Evolutionary conservation across 352 stramenopile genomes (phyloP).

Genomic region (Phytophthora pinifolia): DNA sequence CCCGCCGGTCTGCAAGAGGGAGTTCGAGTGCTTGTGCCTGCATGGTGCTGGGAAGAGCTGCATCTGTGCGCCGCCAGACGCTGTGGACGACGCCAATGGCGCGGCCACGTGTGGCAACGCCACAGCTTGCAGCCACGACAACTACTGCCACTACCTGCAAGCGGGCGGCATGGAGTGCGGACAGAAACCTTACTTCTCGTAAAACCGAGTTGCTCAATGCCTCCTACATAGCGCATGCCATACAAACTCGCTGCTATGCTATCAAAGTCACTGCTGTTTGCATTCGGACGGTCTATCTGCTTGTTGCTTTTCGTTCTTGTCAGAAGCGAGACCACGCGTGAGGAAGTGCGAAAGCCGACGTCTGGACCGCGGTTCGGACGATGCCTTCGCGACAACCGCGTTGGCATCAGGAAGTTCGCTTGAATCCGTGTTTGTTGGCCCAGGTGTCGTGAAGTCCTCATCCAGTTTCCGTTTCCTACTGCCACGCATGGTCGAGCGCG

Average conservation of each 20-base stretch:
- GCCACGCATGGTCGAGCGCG: background rate
- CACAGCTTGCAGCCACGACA: conserved; percentile 24
- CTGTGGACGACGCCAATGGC: conserved; percentile 31
- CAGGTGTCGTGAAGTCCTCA: background rate
- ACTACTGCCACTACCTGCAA: conserved; percentile 51
- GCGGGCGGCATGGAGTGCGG: conserved; percentile 34
- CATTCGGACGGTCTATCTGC: conserved; percentile 43
- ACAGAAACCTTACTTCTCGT: conserved; percentile 45
- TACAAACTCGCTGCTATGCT: background rate
- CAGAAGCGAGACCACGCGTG: conserved; percentile 16
- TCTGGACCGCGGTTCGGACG: conserved; percentile 14
- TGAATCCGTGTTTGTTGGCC: background rate
- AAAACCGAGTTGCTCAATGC: background rate
- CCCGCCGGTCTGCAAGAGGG: conserved; percentile 36
- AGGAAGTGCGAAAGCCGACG: conserved; percentile 41
- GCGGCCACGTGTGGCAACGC: conserved; percentile 24
- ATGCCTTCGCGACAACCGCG: conserved; percentile 9
- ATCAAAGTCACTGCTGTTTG: conserved; percentile 36
- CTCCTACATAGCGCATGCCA: background rate
- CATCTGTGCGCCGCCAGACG: conserved; percentile 41
- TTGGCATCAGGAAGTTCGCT: conserved; percentile 10
- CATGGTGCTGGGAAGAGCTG: conserved; percentile 25
- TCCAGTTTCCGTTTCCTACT: conserved; percentile 11
- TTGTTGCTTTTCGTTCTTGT: background rate
- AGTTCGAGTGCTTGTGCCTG: conserved; percentile 44